Evolutionary conservation across 106 monocot genomes (phyloP), one percentile per base, ranked within the genome.

Genomic region (Acorus gramineus): DNA sequence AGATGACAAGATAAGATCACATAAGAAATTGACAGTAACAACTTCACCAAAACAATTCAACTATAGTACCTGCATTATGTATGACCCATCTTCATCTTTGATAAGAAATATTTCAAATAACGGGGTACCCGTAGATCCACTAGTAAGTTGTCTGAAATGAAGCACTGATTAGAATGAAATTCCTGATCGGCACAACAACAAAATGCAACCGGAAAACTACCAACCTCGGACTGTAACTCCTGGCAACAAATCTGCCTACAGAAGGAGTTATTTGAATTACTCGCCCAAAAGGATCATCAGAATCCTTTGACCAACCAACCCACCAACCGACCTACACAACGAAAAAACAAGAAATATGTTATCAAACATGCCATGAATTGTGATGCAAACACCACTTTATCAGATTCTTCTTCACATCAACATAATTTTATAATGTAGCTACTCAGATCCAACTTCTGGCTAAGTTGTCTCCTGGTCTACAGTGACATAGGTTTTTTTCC

Each of bases 61-160:
- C 63, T 11, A 63, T 6, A 69, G 47, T 81, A 85, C 93, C 93
- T 89, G 77, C 52, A 74, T 83, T 57, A 73, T 64, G 55, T 85
- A 93, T 42, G 66, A 77, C 49, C 78, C 93, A 73, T 81, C 70
- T 49, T 79, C 71, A 73, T 86, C 89, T 85, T 75, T 86, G 56
- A 89, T 52, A 60, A 93, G 71, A 77, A 93, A 93, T 61, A 93
- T 89, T 83, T 93, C 93, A 73, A 93, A 89, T 47, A 83, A 79
- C 57, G 86, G 85, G 44, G 80, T 84, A 53, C 93, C 93, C 55
- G 78, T 50, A 62, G 85, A 83, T 83, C 83, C 83, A 56, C 78
- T 83, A 50, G 84, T 68, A 71, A 93, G 66, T 73, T 93, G 93
- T 61, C 93, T 93, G 81, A 56, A 74, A 77, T 28, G 48, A 69